A percentile compares a stretch with the other conserved stretches of the same genome.
Evolutionary conservation across 192 early-diverging fungal species (phyloP).

Genomic region (Cladochytrium replicatum): DNA sequence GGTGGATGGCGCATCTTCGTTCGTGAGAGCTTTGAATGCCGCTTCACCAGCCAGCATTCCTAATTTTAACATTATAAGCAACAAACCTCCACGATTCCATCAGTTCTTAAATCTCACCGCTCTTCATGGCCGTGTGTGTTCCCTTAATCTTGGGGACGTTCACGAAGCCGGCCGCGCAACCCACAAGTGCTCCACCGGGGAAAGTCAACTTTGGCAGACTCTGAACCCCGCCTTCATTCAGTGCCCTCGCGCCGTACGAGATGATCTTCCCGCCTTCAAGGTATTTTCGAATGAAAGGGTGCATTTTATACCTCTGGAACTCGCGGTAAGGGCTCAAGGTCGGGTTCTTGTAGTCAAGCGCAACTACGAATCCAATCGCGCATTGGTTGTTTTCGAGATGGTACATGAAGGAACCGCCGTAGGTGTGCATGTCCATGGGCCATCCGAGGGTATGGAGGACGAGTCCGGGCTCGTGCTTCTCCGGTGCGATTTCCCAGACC

Average conservation of each 20-base stretch:
- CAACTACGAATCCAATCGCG: slow-evolving; percentile 81
- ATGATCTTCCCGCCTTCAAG: slow-evolving; percentile 85
- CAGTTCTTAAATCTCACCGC: slow-evolving; percentile 55
- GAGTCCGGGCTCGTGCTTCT: slow-evolving; percentile 73
- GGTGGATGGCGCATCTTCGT: slow-evolving; percentile 28
- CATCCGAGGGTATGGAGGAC: slow-evolving; percentile 85
- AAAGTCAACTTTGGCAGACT: slow-evolving; percentile 89
- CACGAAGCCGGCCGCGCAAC: slow-evolving; percentile 93
- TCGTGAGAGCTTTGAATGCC: slow-evolving; percentile 63
- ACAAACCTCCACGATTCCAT: not conserved
- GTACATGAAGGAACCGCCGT: slow-evolving; percentile 92
- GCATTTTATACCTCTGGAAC: slow-evolving; percentile 94
- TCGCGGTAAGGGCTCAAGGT: slow-evolving; percentile 93
- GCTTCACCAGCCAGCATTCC: slow-evolving; percentile 89
- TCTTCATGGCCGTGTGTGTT: slow-evolving; percentile 99
- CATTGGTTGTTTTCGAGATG: slow-evolving; percentile 86
- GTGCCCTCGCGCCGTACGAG: slow-evolving; percentile 90
- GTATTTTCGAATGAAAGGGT: slow-evolving; percentile 70
- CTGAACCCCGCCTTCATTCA: slow-evolving; percentile 94
- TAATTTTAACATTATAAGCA: slow-evolving; percentile 5
- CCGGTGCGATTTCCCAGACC: slow-evolving; percentile 84
- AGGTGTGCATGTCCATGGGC: slow-evolving; percentile 83
- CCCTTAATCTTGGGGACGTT: slow-evolving; percentile 99
- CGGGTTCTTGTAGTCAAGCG: slow-evolving; percentile 91
- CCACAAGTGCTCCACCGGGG: slow-evolving; percentile 93